A percentile compares a stretch with the other conserved stretches of the same genome.
These are phyloP conservation scores for Geopyxis carbonaria DNA, from an alignment of 495 filamentous ascomycete genomes.

Conservation along the genomic window DNA sequence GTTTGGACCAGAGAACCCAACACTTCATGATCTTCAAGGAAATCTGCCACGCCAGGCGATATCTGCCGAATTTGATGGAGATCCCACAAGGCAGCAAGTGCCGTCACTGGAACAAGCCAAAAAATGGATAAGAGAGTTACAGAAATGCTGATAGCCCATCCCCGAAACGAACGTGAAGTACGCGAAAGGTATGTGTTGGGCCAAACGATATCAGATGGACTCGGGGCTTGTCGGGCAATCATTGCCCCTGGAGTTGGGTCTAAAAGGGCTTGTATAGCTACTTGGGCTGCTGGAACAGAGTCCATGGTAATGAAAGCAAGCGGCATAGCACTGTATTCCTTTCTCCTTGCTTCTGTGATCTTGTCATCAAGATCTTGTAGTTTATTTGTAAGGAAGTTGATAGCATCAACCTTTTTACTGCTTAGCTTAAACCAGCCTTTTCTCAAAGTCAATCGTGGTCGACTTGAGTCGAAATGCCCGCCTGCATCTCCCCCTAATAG, in stretches of 20 bases:
- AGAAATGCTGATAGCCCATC: slow-evolving; percentile 66
- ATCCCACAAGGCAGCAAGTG: slow-evolving; percentile 60
- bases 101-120: slow-evolving; percentile 74
- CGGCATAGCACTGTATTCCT: slow-evolving; percentile 59
- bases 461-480: slow-evolving; percentile 22
- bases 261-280: slow-evolving; percentile 83
- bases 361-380: slow-evolving; percentile 65
- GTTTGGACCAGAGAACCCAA: slow-evolving; percentile 64
- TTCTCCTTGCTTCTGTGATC: slow-evolving; percentile 51
- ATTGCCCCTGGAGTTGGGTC: slow-evolving; percentile 74
- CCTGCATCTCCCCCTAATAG: slow-evolving; percentile 18
- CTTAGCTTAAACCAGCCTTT: slow-evolving; percentile 61
- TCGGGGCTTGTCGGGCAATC: slow-evolving; percentile 69
- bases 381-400: slow-evolving; percentile 82
- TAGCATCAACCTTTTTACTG: slow-evolving; percentile 63
- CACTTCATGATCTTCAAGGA: slow-evolving; percentile 48
- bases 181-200: slow-evolving; percentile 77
- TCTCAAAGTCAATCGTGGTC: slow-evolving; percentile 60
- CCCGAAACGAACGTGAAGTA: slow-evolving; percentile 48
- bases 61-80: slow-evolving; percentile 58
- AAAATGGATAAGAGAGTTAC: slow-evolving; percentile 70
- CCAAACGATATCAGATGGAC: slow-evolving; percentile 83
- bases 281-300: slow-evolving; percentile 74
- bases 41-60: slow-evolving; percentile 49
- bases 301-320: slow-evolving; percentile 95